Percentiles rank a stretch among this genome's conserved stretches.
Conservation (phyloP, 2,329 filamentous ascomycete genomes). For the Trichoderma koningii region DNA sequence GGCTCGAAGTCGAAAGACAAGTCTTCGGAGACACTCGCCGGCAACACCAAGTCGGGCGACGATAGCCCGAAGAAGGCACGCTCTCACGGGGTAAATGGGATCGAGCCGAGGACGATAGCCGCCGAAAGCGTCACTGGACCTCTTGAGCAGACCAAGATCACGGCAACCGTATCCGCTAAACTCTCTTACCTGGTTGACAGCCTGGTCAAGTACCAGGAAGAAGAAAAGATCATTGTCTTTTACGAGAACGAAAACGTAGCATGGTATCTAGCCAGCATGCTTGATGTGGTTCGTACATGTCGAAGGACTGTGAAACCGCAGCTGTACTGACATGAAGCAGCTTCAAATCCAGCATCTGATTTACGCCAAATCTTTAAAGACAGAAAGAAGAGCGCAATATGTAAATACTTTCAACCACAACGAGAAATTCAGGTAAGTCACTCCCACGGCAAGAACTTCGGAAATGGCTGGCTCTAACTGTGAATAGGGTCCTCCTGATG, state of each 20-base stretch:
- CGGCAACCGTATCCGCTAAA: conserved; percentile 85
- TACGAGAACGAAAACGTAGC: conserved; percentile 87
- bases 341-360: conserved; percentile 64
- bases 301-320: not conserved
- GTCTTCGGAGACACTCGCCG: conserved; percentile 39
- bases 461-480: not conserved
- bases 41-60: conserved; percentile 49
- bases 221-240: conserved; percentile 89
- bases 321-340: conserved; percentile 36
- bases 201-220: conserved; percentile 65
- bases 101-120: conserved; percentile 32
- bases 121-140: conserved; percentile 43
- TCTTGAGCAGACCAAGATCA: conserved; percentile 61
- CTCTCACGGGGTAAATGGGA: conserved; percentile 35
- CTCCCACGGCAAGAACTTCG: not conserved
- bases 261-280: conserved; percentile 78
- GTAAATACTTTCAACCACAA: conserved; percentile 76
- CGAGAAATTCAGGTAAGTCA: conserved; percentile 56
- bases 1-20: conserved; percentile 26
- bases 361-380: conserved; percentile 65
- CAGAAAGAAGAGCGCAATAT: conserved; percentile 69
- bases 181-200: conserved; percentile 80
- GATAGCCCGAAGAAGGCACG: conserved; percentile 41
- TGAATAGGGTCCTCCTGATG: conserved; percentile 73
- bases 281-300: conserved; percentile 64